Conservation (phyloP, 257 asterid species). For the Solanum ossicruentum region DNA sequence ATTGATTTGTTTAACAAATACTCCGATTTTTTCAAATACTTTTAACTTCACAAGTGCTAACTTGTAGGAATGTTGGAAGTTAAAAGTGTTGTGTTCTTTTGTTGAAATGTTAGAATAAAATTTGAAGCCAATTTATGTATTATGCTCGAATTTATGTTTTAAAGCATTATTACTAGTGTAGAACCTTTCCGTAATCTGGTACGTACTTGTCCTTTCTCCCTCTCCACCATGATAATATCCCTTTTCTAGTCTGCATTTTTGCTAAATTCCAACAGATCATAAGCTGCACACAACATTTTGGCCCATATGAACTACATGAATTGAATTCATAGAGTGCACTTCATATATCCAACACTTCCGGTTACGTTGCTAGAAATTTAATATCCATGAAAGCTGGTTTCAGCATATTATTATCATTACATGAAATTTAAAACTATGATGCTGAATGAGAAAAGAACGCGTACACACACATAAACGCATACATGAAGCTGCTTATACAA, state of each 20-base stretch:
- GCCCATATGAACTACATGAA: background rate
- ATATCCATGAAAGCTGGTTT: background rate
- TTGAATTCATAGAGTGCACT: background rate
- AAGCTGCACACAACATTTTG: no score
- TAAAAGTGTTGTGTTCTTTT: no score
- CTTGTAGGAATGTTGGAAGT: no score
- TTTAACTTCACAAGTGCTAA: no score
- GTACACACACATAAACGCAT: background rate
- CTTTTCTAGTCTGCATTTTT: background rate
- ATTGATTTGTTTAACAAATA: no score
- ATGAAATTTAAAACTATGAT: background rate
- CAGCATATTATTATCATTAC: background rate
- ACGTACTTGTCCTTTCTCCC: background rate
- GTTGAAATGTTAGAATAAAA: no score
- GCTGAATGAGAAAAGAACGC: background rate
- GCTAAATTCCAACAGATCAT: no score
- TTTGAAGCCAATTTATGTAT: no score
- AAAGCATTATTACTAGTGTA: no score
- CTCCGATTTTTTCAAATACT: no score
- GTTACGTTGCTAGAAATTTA: background rate
- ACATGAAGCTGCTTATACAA: background rate
- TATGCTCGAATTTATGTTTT: no score
- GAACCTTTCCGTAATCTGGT: background rate
- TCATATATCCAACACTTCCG: background rate
- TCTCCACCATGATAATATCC: background rate